Evolutionary conservation across 23 red algal species (phyloP), one percentile per base, ranked within the genome.

Genomic region (Chondrus crispus): DNA sequence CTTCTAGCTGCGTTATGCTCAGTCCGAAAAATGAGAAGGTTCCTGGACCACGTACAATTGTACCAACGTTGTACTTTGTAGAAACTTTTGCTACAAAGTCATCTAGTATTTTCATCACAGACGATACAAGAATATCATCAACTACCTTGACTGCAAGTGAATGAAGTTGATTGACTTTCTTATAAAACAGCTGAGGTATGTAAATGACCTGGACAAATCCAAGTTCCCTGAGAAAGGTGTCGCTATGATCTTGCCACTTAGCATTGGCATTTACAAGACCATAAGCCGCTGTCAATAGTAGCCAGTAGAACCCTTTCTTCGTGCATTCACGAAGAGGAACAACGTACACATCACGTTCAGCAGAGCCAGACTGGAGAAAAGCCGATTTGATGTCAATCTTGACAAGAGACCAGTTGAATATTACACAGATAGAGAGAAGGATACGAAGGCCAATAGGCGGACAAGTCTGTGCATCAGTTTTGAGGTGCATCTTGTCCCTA

Each of bases 311-410:
- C 44, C 43, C 44, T 48, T 38, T 42, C 4, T 20, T 43, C 11
- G 24, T 43, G 11, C 39, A 76, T 5, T 76, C 71, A 46, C 8
- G 66, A 16, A 26, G 66, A 18, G 66, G 35, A 13, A 72, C 66
- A 72, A 66, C 66, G 28, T 72, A 72, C 66, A 72, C 66, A 28
- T 72, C 66, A 76, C 44, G 28, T 48, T 37, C 6, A 40, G 71
- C 71, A 5, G 71, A 20, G 33, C 5, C 71, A 76, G 71, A 37
- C 43, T 76, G 71, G 30, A 76, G 39, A 76, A 76, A 76, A 5
- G 71, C 71, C 33, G 71, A 76, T 38, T 76, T 76, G n/a, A 48
- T 38, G 19, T 76, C 71, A 8, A 76, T 48, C 44, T 76, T 76
- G 44, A 76, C 71, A 26, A 76, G 37, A 37, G 44, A 20, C 71